phyloP scores from a whole-genome alignment of 208 protist species.

The Acanthamoeba sp. region DNA sequence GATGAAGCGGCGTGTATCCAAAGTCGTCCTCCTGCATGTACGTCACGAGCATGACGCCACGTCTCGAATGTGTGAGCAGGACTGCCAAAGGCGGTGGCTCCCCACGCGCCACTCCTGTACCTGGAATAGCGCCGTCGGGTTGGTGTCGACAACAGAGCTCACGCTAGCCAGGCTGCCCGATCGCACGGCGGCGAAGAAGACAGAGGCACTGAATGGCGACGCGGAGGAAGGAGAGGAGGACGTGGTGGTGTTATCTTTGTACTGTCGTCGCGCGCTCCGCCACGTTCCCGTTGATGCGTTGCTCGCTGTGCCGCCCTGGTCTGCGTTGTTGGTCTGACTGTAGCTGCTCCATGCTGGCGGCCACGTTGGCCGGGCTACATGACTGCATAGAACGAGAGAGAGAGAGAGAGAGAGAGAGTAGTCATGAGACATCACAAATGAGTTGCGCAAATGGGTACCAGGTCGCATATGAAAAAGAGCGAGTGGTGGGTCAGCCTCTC shows the following conservation, averaged over 20 bases:
- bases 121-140: not conserved
- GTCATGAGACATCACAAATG: no score
- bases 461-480: not conserved
- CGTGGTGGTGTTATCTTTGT: not conserved
- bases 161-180: not conserved
- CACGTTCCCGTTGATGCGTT: not conserved
- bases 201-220: not conserved
- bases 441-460: no score
- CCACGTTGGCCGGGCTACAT: not conserved
- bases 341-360: constrained; percentile 6
- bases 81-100: no score
- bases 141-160: not conserved
- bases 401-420: no score
- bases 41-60: not conserved
- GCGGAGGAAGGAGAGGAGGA: not conserved
- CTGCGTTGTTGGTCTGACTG: not conserved
- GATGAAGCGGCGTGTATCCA: constrained; percentile 6
- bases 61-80: no score
- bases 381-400: not conserved
- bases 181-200: not conserved
- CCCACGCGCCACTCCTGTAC: not conserved
- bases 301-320: not conserved
- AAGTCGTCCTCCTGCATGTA: constrained; percentile 7
- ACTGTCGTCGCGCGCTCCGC: no score
- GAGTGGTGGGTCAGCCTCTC: not conserved